Evolutionary conservation across 139 green algal species (phyloP), one percentile per base, ranked within the genome.

Genomic region (Chlorella sp.): DNA sequence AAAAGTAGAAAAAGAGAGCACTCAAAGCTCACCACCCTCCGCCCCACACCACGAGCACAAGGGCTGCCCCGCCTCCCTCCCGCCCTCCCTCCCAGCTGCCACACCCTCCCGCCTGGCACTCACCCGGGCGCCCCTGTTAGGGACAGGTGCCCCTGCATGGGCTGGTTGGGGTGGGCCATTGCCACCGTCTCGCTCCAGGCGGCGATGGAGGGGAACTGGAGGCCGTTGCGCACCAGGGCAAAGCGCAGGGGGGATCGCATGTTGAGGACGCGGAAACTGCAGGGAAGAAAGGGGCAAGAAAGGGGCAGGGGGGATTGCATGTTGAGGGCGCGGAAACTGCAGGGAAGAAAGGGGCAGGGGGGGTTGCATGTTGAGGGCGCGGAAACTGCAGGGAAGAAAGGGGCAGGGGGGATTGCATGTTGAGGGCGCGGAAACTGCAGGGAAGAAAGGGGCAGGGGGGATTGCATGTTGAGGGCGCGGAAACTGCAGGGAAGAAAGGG

Each of bases 191-290:
- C 24, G 71, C 71, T 87, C 89, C 85, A 82, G 18, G 91, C 91
- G 32, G 82, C 86, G 4, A 94, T 75, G 1, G 78, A 11, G 11
- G 91, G 90, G 61, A 75, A 83, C 69, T 91, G 82, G 64, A 94
- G 86, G 19, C 90, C 90, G 76, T 87, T 80, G 57, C 89, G 86
- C 0, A 94, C 28, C 28, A 94, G 83, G 3, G 76, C 86, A 48
- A 93, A 86, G 39, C 81, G 76, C 75, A 94, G 24, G 64, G 86
- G 61, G 53, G 79, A 61, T 4, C 91, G 82, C 81, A 93, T 68
- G 69, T 94, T 94, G 40, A 94, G 88, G 60, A 94, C 48, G 18
- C 87, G 80, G 75, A 94, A 94, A 21, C 90, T 93, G 91, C 40
- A 91, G 83, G 76, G 22, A 4, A 15, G 48, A 75, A 37, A 86